Evolutionary conservation across 805 yeast species (phyloP), one percentile per base, ranked within the genome.

Genomic region (Metschnikowia koreensis): DNA sequence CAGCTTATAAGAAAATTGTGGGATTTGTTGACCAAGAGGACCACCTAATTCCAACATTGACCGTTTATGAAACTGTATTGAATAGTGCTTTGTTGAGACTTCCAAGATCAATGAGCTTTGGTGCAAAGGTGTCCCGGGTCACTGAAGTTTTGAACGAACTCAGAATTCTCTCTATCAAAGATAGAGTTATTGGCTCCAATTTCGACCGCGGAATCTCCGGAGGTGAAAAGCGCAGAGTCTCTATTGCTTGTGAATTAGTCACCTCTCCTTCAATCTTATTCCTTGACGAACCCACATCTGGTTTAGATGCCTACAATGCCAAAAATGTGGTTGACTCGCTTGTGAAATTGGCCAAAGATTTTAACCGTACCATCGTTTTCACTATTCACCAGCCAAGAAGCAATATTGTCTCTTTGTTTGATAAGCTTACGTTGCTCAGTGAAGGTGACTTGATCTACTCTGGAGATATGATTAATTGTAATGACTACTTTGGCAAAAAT

Each of bases 1-100:
- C 70, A 7, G 79, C 82, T 39, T 86, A 81, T 66, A 78, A 81
- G 52, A 83, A 84, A 60, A 79, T 89, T 5, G 82, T 87, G 51
- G 99, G 98, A 0, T 94, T 91, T 76, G 99, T 94, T 7, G 97
- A 94, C 67, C 99, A 94, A 69, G 97, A 94, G 61, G 97, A 92
- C 65, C 86, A 82, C 57, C 74, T 94, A 50, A 79, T 94, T 54
- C 96, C 98, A 3, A 94, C 99, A 0, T 75, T 93, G 53, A 93
- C 99, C 0, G 99, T 94, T 3, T 94, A 87, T 65, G 99, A 94
- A 70, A 93, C 98, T 0, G 96, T 94, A 31, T 74, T 92, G 56
- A 91, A 91, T 65, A 87, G 96, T 73, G 98, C 99, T 0, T 70
- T 93, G 48, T 74, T 94, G 51, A 79, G 98, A 58, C 77, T 94